Percentiles rank a stretch among this genome's conserved stretches.
Conservation (phyloP, 108 stramenopile species). For the Fragilaria crotonensis region DNA sequence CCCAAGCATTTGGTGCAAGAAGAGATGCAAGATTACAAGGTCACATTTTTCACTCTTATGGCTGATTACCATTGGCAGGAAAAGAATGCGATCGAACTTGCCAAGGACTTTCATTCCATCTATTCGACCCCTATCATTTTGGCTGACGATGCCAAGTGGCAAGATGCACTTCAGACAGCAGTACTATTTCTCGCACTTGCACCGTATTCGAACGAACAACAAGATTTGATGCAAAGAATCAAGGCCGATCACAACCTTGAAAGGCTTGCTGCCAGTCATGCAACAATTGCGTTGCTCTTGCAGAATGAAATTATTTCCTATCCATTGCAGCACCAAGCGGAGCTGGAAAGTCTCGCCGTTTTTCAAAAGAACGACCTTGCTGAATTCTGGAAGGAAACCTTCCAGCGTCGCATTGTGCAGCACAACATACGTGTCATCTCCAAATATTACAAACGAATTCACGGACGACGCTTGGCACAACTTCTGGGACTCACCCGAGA, state of each 20-base stretch:
- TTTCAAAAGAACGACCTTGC: slow-evolving; percentile 47
- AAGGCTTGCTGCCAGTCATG: slow-evolving; percentile 43
- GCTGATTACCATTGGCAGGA: slow-evolving; percentile 87
- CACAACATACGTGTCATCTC: slow-evolving; percentile 93
- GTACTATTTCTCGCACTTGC: slow-evolving; percentile 84
- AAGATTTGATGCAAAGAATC: slow-evolving; percentile 89
- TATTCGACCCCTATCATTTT: slow-evolving; percentile 52
- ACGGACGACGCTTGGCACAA: slow-evolving; percentile 78
- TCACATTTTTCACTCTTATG: slow-evolving; percentile 85
- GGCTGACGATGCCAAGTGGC: slow-evolving; percentile 58
- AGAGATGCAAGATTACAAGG: slow-evolving; percentile 85
- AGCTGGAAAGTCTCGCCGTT: slow-evolving; percentile 57
- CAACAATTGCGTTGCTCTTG: slow-evolving; percentile 43
- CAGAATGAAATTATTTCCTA: slow-evolving; percentile 91
- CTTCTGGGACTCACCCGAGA: slow-evolving; percentile 65
- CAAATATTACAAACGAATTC: slow-evolving; percentile 88
- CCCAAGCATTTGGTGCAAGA: slow-evolving; percentile 85
- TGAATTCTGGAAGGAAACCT: slow-evolving; percentile 63
- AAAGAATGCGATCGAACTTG: slow-evolving; percentile 88
- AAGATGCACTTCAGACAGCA: slow-evolving; percentile 72
- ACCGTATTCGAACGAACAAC: slow-evolving; percentile 77
- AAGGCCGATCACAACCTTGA: slow-evolving; percentile 65
- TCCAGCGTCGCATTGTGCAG: slow-evolving; percentile 90
- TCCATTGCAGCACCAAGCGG: slow-evolving; percentile 70
- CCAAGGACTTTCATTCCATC: slow-evolving; percentile 88